phyloP scores from a whole-genome alignment of 2,329 filamentous ascomycete species.

The Paecilomyces fulvus region DNA sequence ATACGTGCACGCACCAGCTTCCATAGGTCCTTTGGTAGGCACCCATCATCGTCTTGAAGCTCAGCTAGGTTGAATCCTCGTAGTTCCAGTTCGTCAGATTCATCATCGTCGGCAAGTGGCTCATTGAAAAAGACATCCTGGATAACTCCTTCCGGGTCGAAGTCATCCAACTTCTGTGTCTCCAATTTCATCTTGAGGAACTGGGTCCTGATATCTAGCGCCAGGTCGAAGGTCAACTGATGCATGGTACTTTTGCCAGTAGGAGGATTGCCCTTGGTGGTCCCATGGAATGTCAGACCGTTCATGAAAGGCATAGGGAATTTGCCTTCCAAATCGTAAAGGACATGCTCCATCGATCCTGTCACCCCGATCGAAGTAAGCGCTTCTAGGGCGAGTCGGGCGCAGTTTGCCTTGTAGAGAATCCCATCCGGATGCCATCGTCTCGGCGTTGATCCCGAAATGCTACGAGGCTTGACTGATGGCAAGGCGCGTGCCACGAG shows the following conservation, averaged over 20 bases:
- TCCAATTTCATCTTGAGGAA: slow-evolving; percentile 39
- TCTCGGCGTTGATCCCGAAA: slow-evolving; percentile 6
- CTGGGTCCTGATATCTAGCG: slow-evolving; percentile 49
- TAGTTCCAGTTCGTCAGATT: slow-evolving; percentile 8
- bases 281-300: slow-evolving; percentile 9
- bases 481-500: slow-evolving; percentile 23
- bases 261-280: background rate
- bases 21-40: slow-evolving; percentile 27
- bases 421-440: slow-evolving; percentile 29
- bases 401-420: slow-evolving; percentile 37
- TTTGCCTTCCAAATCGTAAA: slow-evolving; percentile 23
- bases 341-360: slow-evolving; percentile 9
- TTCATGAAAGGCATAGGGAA: slow-evolving; percentile 29
- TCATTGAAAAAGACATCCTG: slow-evolving; percentile 33
- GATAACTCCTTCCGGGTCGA: slow-evolving; percentile 34
- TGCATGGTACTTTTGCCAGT: slow-evolving; percentile 32
- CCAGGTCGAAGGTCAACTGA: slow-evolving; percentile 40
- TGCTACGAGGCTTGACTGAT: slow-evolving; percentile 11
- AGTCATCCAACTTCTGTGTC: slow-evolving; percentile 21
- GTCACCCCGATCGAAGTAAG: slow-evolving; percentile 21
- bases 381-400: slow-evolving; percentile 32
- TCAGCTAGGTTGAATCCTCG: slow-evolving; percentile 21
- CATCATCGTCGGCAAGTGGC: slow-evolving; percentile 10
- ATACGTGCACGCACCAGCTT: slow-evolving; percentile 30
- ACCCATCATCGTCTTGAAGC: slow-evolving; percentile 30